Evolutionary conservation across 768 basidiomycete genomes (phyloP).

Genomic region (Lactarius akahatsu): DNA sequence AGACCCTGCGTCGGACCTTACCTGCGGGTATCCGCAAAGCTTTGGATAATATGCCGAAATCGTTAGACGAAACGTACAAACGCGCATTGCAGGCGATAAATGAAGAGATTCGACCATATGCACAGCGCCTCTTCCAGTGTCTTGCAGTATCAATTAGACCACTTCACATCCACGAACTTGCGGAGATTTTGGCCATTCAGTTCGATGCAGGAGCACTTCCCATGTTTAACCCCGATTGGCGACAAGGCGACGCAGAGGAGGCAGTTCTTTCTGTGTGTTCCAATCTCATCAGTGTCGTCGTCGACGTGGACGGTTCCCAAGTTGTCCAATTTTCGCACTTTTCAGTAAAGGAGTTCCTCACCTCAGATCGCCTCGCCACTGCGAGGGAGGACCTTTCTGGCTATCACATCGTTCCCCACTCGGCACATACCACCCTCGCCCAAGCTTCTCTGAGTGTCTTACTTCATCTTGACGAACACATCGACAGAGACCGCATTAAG

Average conservation of each 20-base stretch:
- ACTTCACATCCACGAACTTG: constrained; percentile 9
- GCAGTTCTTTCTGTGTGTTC: constrained; percentile 2
- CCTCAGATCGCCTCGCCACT: neutral
- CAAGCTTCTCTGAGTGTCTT: constrained; percentile 1
- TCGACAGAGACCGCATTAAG: neutral
- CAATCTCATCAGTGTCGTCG: constrained; percentile 2
- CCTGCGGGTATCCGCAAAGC: neutral
- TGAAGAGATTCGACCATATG: neutral
- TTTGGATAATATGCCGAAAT: neutral
- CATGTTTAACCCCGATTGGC: neutral
- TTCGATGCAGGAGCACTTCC: neutral
- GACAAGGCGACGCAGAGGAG: neutral
- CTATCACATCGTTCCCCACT: neutral
- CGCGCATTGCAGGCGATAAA: neutral
- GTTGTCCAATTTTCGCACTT: constrained; percentile 19
- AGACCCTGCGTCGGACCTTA: neutral
- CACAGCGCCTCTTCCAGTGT: constrained; percentile 16
- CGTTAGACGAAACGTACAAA: constrained; percentile 10
- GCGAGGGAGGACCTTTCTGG: neutral
- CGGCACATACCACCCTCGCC: constrained; percentile 1
- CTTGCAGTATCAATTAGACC: constrained; percentile 2
- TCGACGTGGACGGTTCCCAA: neutral
- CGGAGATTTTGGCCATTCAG: constrained; percentile 7
- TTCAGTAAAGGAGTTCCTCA: constrained; percentile 17
- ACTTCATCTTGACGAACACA: neutral